Percentiles rank a stretch among this genome's conserved stretches.
Conservation (phyloP, 495 filamentous ascomycete genomes). For the Penicillium paradoxum region DNA sequence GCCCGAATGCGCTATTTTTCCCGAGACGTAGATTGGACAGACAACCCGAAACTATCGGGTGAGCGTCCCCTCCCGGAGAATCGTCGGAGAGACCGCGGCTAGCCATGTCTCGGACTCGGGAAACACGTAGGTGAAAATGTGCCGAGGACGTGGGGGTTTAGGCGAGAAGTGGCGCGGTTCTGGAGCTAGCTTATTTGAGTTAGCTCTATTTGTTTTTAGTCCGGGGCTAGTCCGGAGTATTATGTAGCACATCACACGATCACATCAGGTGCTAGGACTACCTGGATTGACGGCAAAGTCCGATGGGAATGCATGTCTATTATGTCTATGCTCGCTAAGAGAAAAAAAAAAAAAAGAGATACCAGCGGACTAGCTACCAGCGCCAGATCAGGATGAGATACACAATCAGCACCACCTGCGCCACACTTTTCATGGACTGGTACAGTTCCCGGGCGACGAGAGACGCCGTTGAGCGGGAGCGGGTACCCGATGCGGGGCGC, state of each 20-base stretch:
- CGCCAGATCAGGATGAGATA: conserved; percentile 52
- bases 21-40: conserved; percentile 19
- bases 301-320: conserved; percentile 7
- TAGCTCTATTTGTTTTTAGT: background rate
- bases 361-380: conserved; percentile 32
- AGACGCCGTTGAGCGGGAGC: conserved; percentile 7
- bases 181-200: background rate
- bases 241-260: background rate
- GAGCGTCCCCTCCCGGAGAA: conserved; percentile 11
- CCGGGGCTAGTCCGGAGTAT: too few relatives aligned
- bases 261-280: background rate
- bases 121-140: too few relatives aligned
- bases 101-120: background rate
- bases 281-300: background rate
- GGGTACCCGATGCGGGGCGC: conserved; percentile 8
- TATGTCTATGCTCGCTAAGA: conserved; percentile 17
- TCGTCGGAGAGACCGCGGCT: background rate
- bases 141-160: too few relatives aligned
- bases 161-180: background rate
- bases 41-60: conserved; percentile 12
- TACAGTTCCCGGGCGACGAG: conserved; percentile 23
- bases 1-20: conserved; percentile 17
- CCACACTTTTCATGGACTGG: conserved; percentile 35
- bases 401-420: conserved; percentile 38
- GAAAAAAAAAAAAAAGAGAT: background rate